Percentiles rank a stretch among this genome's conserved stretches.
Conservation (phyloP, 768 basidiomycete species). For the Tulasnella calospora region DNA sequence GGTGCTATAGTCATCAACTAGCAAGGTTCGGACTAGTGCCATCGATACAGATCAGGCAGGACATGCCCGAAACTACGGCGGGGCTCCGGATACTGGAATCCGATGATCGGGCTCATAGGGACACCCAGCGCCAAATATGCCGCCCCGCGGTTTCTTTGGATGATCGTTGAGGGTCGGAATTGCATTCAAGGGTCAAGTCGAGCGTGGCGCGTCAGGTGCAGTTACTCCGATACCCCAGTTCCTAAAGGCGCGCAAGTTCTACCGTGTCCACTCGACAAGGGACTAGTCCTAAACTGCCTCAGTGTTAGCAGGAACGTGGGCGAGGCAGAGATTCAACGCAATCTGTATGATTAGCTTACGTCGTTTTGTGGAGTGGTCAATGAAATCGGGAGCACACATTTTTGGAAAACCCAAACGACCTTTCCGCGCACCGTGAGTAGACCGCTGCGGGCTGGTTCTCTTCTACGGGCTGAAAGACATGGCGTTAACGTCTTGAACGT, state of each 20-base stretch:
- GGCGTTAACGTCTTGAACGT: background rate
- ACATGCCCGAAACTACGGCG: background rate
- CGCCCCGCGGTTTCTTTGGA: background rate
- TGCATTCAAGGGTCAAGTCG: background rate
- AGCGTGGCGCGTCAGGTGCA: background rate
- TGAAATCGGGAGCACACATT: background rate
- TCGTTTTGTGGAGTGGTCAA: background rate
- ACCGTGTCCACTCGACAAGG: background rate
- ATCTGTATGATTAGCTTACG: background rate
- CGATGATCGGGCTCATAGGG: background rate
- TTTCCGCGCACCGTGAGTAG: background rate
- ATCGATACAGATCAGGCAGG: background rate
- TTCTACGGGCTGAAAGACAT: background rate
- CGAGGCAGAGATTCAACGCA: background rate
- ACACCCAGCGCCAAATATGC: background rate
- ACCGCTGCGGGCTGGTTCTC: background rate
- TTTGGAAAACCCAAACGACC: background rate
- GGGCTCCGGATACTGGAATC: background rate
- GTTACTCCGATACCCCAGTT: background rate
- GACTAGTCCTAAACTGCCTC: background rate
- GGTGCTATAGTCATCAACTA: background rate
- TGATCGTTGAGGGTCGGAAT: background rate
- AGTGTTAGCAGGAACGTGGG: background rate
- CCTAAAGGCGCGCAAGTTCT: background rate
- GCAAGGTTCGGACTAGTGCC: background rate